Percentiles rank a stretch among this genome's conserved stretches.
These are phyloP conservation scores for Xanthoconium purpureum DNA, from an alignment of 768 basidiomycete genomes.

Conservation along the genomic window DNA sequence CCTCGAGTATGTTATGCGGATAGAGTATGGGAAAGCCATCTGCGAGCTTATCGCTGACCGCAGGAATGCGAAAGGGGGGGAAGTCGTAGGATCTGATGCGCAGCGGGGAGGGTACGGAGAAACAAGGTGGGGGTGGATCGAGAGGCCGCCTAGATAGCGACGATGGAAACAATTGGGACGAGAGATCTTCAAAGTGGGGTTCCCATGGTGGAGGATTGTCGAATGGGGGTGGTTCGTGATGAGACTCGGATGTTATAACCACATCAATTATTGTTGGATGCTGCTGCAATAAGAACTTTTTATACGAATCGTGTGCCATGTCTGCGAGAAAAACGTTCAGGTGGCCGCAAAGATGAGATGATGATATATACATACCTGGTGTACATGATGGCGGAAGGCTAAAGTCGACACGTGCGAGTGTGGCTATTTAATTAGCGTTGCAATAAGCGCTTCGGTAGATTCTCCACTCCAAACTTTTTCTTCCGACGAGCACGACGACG, in stretches of 20 bases:
- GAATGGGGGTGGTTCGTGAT: background rate
- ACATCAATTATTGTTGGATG: background rate
- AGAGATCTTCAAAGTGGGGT: slow-evolving; percentile 26
- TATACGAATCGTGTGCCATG: slow-evolving; percentile 3
- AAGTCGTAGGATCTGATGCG: slow-evolving; percentile 28
- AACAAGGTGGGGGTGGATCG: slow-evolving; percentile 31
- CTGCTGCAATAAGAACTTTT: background rate
- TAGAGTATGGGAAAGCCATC: slow-evolving; percentile 29
- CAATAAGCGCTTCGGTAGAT: background rate
- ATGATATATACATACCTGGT: background rate
- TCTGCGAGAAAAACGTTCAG: background rate
- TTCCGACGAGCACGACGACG: background rate
- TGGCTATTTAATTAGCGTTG: background rate
- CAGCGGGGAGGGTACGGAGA: slow-evolving; percentile 26
- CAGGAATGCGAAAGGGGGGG: slow-evolving; percentile 26
- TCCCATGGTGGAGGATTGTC: slow-evolving; percentile 27
- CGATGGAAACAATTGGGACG: background rate
- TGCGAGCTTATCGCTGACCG: slow-evolving; percentile 18
- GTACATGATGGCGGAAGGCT: background rate
- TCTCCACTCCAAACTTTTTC: background rate
- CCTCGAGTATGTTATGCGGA: slow-evolving; percentile 23
- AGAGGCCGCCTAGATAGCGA: slow-evolving; percentile 18
- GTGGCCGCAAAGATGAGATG: background rate
- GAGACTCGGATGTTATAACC: background rate
- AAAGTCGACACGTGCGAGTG: slow-evolving; percentile 12